These are phyloP conservation scores for Aspergillus sclerotialis DNA, from an alignment of 2,329 filamentous ascomycete species.

Conservation along the genomic window DNA sequence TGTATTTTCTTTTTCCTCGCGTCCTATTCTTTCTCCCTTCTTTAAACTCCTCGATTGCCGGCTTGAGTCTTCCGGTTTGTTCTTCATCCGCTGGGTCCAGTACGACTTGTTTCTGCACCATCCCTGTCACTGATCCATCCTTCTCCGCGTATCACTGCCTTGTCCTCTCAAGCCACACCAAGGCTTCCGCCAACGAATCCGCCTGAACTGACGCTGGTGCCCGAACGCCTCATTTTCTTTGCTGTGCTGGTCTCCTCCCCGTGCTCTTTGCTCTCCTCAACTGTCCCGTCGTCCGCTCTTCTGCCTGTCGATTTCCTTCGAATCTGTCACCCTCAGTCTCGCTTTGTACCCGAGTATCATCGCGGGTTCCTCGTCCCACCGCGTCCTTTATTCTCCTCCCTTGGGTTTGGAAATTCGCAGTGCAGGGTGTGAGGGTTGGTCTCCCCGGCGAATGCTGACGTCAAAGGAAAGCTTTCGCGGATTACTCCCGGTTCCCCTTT, in stretches of 20 bases:
- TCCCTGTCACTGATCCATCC: constrained; percentile 27
- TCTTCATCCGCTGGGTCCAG: constrained; percentile 15
- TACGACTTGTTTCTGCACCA: constrained; percentile 22
- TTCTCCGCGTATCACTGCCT: constrained; percentile 13
- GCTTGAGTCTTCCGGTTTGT: constrained; percentile 9
- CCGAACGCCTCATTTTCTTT: constrained; percentile 29
- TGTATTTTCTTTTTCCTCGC: constrained; percentile 1
- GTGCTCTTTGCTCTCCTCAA: background rate
- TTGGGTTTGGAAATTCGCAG: constrained; percentile 1
- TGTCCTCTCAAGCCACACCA: constrained; percentile 21
- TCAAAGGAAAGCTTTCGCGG: constrained; percentile 20
- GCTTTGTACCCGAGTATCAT: background rate
- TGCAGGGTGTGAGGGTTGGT: constrained; percentile 6
- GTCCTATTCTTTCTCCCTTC: constrained; percentile 1
- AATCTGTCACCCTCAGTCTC: background rate
- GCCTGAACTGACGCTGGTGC: constrained; percentile 25
- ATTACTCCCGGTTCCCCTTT: constrained; percentile 30
- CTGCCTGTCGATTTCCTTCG: background rate
- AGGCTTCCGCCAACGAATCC: constrained; percentile 21
- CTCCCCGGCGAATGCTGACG: constrained; percentile 31
- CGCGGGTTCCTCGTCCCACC: background rate
- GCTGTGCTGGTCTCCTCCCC: constrained; percentile 14
- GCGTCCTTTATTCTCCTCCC: background rate
- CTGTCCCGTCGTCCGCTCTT: background rate
- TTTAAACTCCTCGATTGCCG: constrained; percentile 7